Evolutionary conservation across 495 filamentous ascomycete genomes (phyloP), one percentile per base, ranked within the genome.

Genomic region (Usnea hakonensis): DNA sequence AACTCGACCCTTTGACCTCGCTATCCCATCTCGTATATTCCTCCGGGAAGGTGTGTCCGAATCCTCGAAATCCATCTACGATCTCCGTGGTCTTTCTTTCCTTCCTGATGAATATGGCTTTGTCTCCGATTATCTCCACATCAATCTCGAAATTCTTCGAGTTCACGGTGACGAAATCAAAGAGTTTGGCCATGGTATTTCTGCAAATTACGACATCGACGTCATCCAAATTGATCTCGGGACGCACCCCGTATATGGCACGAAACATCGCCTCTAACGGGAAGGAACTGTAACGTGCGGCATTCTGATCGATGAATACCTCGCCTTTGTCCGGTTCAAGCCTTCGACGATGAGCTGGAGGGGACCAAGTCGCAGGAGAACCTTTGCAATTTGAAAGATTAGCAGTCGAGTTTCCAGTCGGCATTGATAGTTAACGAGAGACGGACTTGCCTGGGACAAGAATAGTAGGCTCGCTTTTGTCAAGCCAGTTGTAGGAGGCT

Each of bases 1-100:
- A 84, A 37, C 74, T 74, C 0, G 82, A 87, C 13, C 75, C 76
- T 53, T 71, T 72, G 33, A 82, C 75, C 14, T 73, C 75, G 0
- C 61, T 5, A 10, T 78, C 73, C 81, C 84, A 85, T 1, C 79
- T 82, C 2, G 87, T 89, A 66, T 87, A 86, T 37, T 72, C 76
- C 41, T 87, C 83, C 7, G 83, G 78, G 68, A 89, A 89, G 1
- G 81, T 78, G 68, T 87, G 83, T 10, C 86, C 86, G 67, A 76
- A 89, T 0, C 85, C 87, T 8, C 60, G 58, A 5, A 89, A 72
- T 55, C 74, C 75, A 3, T 70, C 65, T 35, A 89, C 84, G 4
- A 68, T 58, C 59, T 83, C 71, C 0, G 68, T 79, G 0, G 84
- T 83, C 2, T 76, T 77, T 57, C 82, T 85, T 56, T 85, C 83